Evolutionary conservation across 2,329 filamentous ascomycete species (phyloP).

Genomic region (Macroventuria anomochaeta): DNA sequence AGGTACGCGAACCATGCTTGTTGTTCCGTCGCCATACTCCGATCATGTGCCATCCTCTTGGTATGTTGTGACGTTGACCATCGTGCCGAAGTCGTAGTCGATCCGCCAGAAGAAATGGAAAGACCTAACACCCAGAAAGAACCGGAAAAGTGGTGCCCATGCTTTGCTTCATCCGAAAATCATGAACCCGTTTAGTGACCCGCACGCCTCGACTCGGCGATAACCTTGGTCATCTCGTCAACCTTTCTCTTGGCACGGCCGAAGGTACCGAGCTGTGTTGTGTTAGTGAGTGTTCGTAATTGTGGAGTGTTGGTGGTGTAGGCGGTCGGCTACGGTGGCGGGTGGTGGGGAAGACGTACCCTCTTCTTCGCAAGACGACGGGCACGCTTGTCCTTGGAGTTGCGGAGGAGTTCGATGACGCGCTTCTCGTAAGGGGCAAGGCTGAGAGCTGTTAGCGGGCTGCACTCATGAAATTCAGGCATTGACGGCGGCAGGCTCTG

Average conservation of each 20-base stretch:
- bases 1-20: slow-evolving; percentile 38
- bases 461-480: not conserved
- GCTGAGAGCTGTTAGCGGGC: slow-evolving; percentile 23
- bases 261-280: slow-evolving; percentile 87
- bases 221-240: slow-evolving; percentile 97
- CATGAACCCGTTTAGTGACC: slow-evolving; percentile 63
- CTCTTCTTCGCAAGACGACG: slow-evolving; percentile 99
- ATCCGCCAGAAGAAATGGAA: slow-evolving; percentile 36
- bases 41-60: slow-evolving; percentile 42
- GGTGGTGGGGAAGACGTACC: slow-evolving; percentile 62
- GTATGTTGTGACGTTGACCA: slow-evolving; percentile 31
- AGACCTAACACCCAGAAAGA: slow-evolving; percentile 47
- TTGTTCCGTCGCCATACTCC: slow-evolving; percentile 44
- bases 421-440: slow-evolving; percentile 78
- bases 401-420: slow-evolving; percentile 98
- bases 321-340: slow-evolving; percentile 2
- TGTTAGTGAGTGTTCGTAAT: slow-evolving; percentile 36
- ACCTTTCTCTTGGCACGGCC: slow-evolving; percentile 99
- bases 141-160: slow-evolving; percentile 43
- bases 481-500: slow-evolving; percentile 43
- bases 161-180: slow-evolving; percentile 32
- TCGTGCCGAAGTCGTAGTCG: slow-evolving; percentile 38
- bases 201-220: slow-evolving; percentile 88
- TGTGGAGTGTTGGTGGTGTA: not conserved
- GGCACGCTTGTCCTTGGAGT: slow-evolving; percentile 99